These are phyloP conservation scores for Zygnema cylindricum DNA, from an alignment of 139 green algal genomes.

Conservation along the genomic window DNA sequence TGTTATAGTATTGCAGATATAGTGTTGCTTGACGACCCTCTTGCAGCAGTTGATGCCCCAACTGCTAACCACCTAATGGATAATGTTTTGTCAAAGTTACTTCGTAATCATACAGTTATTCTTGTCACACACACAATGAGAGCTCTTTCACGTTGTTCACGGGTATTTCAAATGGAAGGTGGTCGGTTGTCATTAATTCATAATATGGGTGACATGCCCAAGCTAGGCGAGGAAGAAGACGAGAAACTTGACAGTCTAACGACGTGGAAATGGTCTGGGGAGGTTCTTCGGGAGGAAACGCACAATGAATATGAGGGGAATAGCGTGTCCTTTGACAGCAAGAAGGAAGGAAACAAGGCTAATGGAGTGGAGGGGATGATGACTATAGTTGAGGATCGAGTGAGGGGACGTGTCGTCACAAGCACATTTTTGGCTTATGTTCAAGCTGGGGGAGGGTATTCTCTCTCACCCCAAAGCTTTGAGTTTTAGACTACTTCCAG, in stretches of 20 bases:
- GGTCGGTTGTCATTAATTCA: conserved; percentile 11
- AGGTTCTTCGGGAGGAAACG: not conserved
- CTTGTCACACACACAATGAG: conserved; percentile 44
- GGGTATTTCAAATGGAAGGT: conserved; percentile 23
- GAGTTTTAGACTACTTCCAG: too few species aligned
- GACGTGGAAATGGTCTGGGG: too few species aligned
- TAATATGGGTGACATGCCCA: conserved; percentile 18
- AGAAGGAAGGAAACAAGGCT: not conserved
- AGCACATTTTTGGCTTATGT: conserved; percentile 24
- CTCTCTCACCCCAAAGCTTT: too few species aligned
- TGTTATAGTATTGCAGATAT: conserved; percentile 76
- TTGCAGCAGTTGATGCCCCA: conserved; percentile 75
- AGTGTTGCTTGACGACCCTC: conserved; percentile 79
- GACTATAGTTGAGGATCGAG: conserved; percentile 35
- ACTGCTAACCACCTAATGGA: conserved; percentile 72
- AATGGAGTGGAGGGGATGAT: not conserved
- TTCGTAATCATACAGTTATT: conserved; percentile 49
- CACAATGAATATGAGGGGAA: not conserved
- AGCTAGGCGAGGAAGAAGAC: conserved; percentile 19
- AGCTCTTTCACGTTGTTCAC: conserved; percentile 12
- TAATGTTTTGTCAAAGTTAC: conserved; percentile 68
- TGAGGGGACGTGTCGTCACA: conserved; percentile 10
- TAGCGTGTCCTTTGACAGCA: not conserved
- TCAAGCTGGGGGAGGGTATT: conserved; percentile 22
- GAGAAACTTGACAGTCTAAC: not conserved